Conservation (phyloP, 345 rosid species). For the Capsella bursapastoris region DNA sequence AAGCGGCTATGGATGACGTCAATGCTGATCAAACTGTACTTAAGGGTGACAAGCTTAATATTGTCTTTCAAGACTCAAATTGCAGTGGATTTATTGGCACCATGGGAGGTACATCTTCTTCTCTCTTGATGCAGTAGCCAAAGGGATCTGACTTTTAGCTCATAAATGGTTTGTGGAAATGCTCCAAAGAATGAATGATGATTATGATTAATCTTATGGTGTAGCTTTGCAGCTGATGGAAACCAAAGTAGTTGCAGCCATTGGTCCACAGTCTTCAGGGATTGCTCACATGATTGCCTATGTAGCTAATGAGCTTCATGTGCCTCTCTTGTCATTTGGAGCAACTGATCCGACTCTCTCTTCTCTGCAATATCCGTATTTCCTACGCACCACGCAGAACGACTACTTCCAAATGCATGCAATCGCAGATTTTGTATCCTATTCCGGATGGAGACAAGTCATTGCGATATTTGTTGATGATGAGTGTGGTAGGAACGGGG, state of each 20-base stretch:
- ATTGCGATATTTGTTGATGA: conserved; percentile 90
- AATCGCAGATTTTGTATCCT: conserved; percentile 64
- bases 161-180: background rate
- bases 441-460: conserved; percentile 82
- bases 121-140: conserved; percentile 11
- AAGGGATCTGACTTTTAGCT: background rate
- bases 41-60: conserved; percentile 54
- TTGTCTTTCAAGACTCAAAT: conserved; percentile 63
- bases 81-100: conserved; percentile 94
- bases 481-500: conserved; percentile 85
- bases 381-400: conserved; percentile 68
- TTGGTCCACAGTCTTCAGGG: conserved; percentile 97
- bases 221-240: conserved; percentile 94
- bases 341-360: conserved; percentile 77
- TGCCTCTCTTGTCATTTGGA: conserved; percentile 73
- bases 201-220: conserved; percentile 33
- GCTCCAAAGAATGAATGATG: conserved; percentile 1
- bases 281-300: conserved; percentile 86
- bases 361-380: conserved; percentile 66
- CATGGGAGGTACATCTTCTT: conserved; percentile 66
- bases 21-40: conserved; percentile 72
- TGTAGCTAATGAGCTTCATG: conserved; percentile 67
- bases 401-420: conserved; percentile 89
- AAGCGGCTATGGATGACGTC: conserved; percentile 76
- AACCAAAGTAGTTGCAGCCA: conserved; percentile 65